Base-by-base conservation (phyloP, 2,329 filamentous ascomycete genomes). In the Paecilomyces formosus region DNA sequence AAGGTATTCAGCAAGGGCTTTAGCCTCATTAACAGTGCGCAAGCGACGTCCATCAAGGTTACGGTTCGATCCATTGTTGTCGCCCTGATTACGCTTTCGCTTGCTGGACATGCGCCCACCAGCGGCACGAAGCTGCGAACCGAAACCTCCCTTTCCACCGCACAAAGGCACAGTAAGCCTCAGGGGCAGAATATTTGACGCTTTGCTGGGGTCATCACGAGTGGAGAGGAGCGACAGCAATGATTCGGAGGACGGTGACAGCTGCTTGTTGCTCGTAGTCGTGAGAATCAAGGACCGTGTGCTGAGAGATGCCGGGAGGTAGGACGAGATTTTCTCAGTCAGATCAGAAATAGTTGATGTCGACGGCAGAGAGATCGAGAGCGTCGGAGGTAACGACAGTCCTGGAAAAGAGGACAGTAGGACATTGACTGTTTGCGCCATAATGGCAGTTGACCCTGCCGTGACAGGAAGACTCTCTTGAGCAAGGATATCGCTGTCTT, bases 61-160 rank as follows among this genome's bases (percentile, higher is more conserved):
- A 63, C 94, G 86, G 70, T 90, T 96, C 2, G 92, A 97, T 24
- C 87, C 92, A 68, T 95, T 93, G 61, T 91, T 87, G 39, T 96
- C 91, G 56, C 85, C 87, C 66, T 89, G 85, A 58, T 88, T 88
- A 69, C 88, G 88, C 81, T 93, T 94, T 79, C 95, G 95, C 66
- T 87, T 85, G n/a, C 90, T 93, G 2, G 92, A 96, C 94, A 99
- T 99, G 78, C 95, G 93, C 49, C 95, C 94, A 70, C 95, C 94
- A 2, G 94, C 94, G 0, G 95, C 94, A 70, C 95, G 90, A 39
- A 99, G 86, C 74, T 99, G 95, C 1, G 93, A 97, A 57, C 94
- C 94, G 72, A 99, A 99, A 69, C 94, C 94, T 74, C 94, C 94
- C 72, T 99, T 99, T 71, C 95, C 95, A 78, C 95, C 94, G 66